phyloP scores from a whole-genome alignment of 495 filamentous ascomycete species.

The Penicilliopsis zonata region DNA sequence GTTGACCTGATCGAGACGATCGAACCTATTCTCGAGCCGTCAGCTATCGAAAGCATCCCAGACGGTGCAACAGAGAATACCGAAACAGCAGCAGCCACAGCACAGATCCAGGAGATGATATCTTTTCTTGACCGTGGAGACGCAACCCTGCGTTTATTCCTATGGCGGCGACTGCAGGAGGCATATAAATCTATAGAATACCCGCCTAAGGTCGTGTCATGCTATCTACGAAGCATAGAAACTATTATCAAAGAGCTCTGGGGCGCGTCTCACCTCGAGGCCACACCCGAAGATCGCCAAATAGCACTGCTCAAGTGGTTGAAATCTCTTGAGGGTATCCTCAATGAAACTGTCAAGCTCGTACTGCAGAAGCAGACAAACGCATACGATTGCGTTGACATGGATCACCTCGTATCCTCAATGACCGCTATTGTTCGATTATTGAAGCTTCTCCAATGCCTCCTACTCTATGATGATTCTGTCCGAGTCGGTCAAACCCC shows the following conservation, averaged over 20 bases:
- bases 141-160: conserved; percentile 66
- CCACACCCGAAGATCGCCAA: conserved; percentile 48
- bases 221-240: conserved; percentile 72
- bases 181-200: conserved; percentile 79
- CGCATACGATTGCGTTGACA: conserved; percentile 75
- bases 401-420: conserved; percentile 58
- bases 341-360: conserved; percentile 51
- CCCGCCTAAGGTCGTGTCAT: conserved; percentile 73
- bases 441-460: conserved; percentile 60
- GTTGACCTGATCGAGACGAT: conserved; percentile 77
- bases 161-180: conserved; percentile 79
- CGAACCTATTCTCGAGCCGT: conserved; percentile 78
- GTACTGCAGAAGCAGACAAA: conserved; percentile 52
- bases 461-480: conserved; percentile 71
- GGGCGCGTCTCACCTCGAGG: conserved; percentile 46
- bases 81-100: conserved; percentile 5
- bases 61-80: conserved; percentile 10
- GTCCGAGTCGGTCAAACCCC: conserved; percentile 57
- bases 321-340: conserved; percentile 61
- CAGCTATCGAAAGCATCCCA: conserved; percentile 34
- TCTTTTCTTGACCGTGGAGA: conserved; percentile 72
- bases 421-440: conserved; percentile 55
- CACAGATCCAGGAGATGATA: conserved; percentile 56
- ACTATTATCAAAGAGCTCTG: conserved; percentile 65
- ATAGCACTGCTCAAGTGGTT: conserved; percentile 60